A percentile compares a stretch with the other conserved stretches of the same genome.
These are phyloP conservation scores for Malassezia equina DNA, from an alignment of 1,284 basidiomycete genomes.

Conservation along the genomic window DNA sequence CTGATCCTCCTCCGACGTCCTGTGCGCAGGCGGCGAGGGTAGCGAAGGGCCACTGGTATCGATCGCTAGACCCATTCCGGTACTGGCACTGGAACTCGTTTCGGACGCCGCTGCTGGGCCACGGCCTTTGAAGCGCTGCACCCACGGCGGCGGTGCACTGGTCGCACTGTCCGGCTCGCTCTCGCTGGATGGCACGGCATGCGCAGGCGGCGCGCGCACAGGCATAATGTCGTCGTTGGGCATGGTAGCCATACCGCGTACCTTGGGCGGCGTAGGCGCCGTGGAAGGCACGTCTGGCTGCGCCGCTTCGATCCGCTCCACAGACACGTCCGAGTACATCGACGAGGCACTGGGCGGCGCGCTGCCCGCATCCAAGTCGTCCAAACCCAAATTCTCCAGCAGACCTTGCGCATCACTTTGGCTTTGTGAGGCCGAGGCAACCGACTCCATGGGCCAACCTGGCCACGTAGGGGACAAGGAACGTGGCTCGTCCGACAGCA, in stretches of 20 bases:
- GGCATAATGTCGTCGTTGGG: background rate
- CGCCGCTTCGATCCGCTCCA: background rate
- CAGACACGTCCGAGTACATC: background rate
- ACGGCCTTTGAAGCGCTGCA: background rate
- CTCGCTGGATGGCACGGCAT: background rate
- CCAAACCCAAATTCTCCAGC: constrained; percentile 2
- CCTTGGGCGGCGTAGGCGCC: background rate
- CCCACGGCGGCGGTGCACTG: background rate
- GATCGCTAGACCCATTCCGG: background rate
- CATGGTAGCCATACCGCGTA: background rate
- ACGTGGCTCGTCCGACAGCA: background rate
- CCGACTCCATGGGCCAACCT: background rate
- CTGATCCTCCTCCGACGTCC: background rate
- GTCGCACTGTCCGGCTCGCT: background rate
- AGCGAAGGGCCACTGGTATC: background rate
- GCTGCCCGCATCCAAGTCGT: background rate
- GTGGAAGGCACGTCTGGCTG: background rate
- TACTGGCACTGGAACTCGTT: background rate
- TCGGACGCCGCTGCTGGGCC: background rate
- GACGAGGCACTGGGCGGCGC: background rate
- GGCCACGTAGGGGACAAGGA: background rate
- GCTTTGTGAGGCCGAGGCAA: background rate
- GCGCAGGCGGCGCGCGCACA: background rate
- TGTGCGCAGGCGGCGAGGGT: background rate
- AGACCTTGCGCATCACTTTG: background rate